A percentile compares a stretch with the other conserved stretches of the same genome.
phyloP scores from a whole-genome alignment of 345 rosid species.

The Arabis hirsuta region DNA sequence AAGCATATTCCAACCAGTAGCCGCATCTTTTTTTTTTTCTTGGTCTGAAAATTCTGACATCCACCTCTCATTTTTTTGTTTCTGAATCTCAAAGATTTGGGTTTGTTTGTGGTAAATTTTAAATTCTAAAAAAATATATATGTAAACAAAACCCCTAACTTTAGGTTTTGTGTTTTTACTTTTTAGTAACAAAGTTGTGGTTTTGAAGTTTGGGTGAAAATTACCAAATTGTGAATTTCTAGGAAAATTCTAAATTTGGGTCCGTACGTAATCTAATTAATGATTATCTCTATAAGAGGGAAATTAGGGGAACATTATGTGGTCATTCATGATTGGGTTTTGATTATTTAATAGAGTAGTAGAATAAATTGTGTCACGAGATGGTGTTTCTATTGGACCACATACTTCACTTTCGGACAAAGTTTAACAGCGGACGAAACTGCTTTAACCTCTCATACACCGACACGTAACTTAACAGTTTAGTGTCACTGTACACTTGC shows the following conservation, averaged over 20 bases:
- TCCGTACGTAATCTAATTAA: too few relatives aligned
- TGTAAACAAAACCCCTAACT: constrained; percentile 24
- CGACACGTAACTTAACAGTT: neutral
- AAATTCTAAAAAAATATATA: neutral
- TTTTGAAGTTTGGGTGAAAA: constrained; percentile 1
- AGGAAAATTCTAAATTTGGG: neutral
- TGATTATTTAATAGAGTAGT: neutral
- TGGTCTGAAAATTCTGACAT: constrained; percentile 25
- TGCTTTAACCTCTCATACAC: constrained; percentile 3
- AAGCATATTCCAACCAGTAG: constrained; percentile 45
- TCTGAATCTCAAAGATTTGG: constrained; percentile 29
- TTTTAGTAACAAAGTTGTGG: constrained; percentile 26
- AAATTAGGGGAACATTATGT: neutral
- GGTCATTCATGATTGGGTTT: constrained; percentile 16
- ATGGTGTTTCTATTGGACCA: constrained; percentile 37
- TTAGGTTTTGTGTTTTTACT: constrained; percentile 23
- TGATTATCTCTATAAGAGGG: neutral
- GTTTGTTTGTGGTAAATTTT: constrained; percentile 23
- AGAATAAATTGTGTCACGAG: constrained; percentile 29
- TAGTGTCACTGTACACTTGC: neutral
- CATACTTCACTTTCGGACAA: constrained; percentile 26
- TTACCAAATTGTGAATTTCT: neutral
- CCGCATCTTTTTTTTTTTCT: constrained; percentile 40
- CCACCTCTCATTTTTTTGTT: constrained; percentile 36
- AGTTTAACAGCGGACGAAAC: constrained; percentile 18